Base-by-base conservation (phyloP, 2,329 filamentous ascomycete genomes). In the Alternaria rosae region DNA sequence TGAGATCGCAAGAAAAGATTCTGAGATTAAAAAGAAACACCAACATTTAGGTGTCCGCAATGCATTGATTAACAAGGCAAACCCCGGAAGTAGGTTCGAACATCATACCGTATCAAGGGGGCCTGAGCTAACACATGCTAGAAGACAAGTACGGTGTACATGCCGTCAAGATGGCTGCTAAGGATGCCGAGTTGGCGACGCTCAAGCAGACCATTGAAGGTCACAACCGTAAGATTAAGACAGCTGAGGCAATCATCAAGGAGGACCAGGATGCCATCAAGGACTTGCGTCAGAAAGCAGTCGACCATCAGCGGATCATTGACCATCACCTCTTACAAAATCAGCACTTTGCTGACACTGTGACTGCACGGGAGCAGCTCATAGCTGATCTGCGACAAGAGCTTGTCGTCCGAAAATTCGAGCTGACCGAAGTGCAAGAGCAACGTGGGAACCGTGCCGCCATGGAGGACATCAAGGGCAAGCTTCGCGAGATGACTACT, bases 401-500 rank as follows among this genome's bases (percentile, higher is more conserved):
- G 45, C 56, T 65, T 5, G 32, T 66, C 3, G 48, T 62, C 11
- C 65, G 69, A 6, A 53, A 69, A 5, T 50, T 56, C 17, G 62
- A 50, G 32, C 57, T 51, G 3, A 35, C n/a, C 9, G 25, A 65
- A 1, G 54, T 72, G 17, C 64, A 71, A 45, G 66, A 71, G 11
- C 38, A 62, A 3, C 17, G 64, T n/a, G 60, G 68, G 20, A 58
- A 65, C 13, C 47, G 54, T 9, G 51, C 57, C 5, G 44, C 54
- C 6, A 45, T 63, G 3, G 35, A 64, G 13, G 61, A 62, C 5
- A 35, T 71, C 5, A 63, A 59, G 35, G 13, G 30, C 28, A 59
- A 69, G 41, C 57, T 76, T 6, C 59, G 51, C 5, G 64, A 70
- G n/a, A 76, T 75, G 47, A 67, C 50, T 4, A 65, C 60, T 15